Percentiles rank a stretch among this genome's conserved stretches.
Evolutionary conservation across 1,139 yeast species (phyloP).

Genomic region (Geotrichum carabidarum): DNA sequence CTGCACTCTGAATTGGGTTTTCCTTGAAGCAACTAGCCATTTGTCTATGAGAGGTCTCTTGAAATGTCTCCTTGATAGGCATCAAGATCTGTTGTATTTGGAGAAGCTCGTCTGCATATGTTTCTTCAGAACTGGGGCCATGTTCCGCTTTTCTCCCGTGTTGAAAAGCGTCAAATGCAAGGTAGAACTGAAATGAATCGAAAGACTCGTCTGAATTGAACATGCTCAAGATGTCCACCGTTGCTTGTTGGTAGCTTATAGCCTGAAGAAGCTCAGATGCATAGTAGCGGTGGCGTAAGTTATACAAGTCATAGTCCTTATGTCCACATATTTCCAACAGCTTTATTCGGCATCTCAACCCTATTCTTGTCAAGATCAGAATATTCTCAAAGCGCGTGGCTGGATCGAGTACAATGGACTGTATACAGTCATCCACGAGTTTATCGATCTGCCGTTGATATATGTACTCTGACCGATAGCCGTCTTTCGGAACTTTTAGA

Average conservation of each 20-base stretch:
- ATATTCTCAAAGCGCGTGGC: conserved; percentile 6
- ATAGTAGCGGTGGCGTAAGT: conserved; percentile 8
- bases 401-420: neutral
- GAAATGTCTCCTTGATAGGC: conserved; percentile 1
- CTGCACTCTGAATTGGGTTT: neutral
- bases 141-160: neutral
- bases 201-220: neutral
- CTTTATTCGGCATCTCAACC: conserved; percentile 6
- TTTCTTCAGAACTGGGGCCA: conserved; percentile 5
- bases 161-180: conserved; percentile 15
- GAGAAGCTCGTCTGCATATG: neutral
- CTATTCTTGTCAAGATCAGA: neutral
- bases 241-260: conserved; percentile 10
- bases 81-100: neutral
- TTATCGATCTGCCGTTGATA: conserved; percentile 8
- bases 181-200: conserved; percentile 10
- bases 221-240: conserved; percentile 2
- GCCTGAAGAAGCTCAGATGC: conserved; percentile 12
- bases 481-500: conserved; percentile 1
- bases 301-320: conserved; percentile 1
- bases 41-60: neutral
- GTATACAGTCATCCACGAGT: conserved; percentile 1
- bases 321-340: neutral
- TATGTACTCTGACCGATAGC: conserved; percentile 10
- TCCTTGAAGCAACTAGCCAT: neutral